A percentile compares a stretch with the other conserved stretches of the same genome.
phyloP scores from a whole-genome alignment of 2,329 filamentous ascomycete species.

The Xylariales sp. region DNA sequence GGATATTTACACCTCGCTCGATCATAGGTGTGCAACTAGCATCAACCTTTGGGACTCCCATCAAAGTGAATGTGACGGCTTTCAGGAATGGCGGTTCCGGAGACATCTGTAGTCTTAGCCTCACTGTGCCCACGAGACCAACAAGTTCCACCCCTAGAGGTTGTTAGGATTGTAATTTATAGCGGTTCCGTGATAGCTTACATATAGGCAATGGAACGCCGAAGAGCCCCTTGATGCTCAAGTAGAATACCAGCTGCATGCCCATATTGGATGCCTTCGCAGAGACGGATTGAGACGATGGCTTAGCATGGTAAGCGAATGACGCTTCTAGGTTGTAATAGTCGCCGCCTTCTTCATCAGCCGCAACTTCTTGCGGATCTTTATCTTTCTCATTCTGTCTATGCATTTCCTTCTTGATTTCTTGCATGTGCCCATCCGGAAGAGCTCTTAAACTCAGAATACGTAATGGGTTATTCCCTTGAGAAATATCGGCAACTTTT shows the following conservation, averaged over 20 bases:
- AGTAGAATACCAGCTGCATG: conserved; percentile 94
- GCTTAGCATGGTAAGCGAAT: conserved; percentile 90
- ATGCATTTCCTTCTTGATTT: conserved; percentile 84
- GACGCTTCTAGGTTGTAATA: conserved; percentile 94
- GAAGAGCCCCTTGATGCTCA: conserved; percentile 89
- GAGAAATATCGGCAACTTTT: conserved; percentile 92
- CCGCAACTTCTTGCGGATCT: conserved; percentile 86
- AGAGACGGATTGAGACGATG: conserved; percentile 74
- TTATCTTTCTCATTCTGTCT: conserved; percentile 83
- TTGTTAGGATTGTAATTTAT: conserved; percentile 17
- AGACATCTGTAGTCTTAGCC: conserved; percentile 84
- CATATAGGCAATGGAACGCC: conserved; percentile 89
- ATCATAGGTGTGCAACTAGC: conserved; percentile 93
- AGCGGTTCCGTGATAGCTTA: conserved; percentile 40
- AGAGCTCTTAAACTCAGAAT: conserved; percentile 89
- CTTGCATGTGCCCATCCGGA: conserved; percentile 82
- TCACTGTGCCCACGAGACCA: conserved; percentile 87
- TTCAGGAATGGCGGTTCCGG: conserved; percentile 94
- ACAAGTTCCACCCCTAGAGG: conserved; percentile 79
- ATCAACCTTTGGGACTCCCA: conserved; percentile 90
- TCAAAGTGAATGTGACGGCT: conserved; percentile 90
- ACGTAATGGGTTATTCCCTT: conserved; percentile 89
- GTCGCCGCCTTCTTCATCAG: conserved; percentile 88
- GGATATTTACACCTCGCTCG: conserved; percentile 87
- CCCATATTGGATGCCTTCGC: conserved; percentile 95